These are phyloP conservation scores for Erythrobasidium hasegawianum DNA, from an alignment of 1,284 basidiomycete species.

Conservation along the genomic window DNA sequence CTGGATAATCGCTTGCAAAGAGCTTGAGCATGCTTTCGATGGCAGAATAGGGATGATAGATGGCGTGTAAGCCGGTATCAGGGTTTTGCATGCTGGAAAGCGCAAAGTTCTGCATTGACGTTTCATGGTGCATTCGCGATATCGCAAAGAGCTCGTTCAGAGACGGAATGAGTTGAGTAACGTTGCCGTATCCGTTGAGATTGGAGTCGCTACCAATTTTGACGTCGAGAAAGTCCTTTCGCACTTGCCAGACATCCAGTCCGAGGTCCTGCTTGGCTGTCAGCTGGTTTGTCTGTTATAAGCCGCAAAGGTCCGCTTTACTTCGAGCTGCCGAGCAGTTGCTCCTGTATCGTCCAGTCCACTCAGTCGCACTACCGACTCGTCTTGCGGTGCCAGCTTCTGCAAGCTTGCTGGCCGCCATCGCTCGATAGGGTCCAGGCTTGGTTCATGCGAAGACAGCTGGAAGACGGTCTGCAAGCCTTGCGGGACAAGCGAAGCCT, in stretches of 20 bases:
- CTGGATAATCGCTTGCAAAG: constrained; percentile 32
- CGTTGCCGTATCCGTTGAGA: not conserved
- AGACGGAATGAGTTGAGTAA: not conserved
- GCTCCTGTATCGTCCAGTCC: no score
- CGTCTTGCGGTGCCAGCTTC: no score
- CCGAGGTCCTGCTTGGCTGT: constrained; percentile 3
- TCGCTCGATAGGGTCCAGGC: no score
- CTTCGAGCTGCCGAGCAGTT: no score
- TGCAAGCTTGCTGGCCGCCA: no score
- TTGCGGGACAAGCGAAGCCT: no score
- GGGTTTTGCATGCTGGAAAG: not conserved
- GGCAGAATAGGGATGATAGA: constrained; percentile 39
- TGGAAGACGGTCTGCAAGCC: no score
- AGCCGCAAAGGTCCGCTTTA: not conserved
- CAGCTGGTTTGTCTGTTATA: not conserved
- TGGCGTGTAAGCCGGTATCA: constrained; percentile 34
- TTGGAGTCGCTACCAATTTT: not conserved
- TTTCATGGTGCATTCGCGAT: not conserved
- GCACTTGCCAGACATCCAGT: constrained; percentile 2
- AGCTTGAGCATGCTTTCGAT: constrained; percentile 32
- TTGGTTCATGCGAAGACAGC: no score
- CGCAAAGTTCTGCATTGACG: not conserved
- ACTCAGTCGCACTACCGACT: no score
- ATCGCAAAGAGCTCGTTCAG: not conserved
- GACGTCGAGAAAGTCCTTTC: not conserved